Percentiles rank a stretch among this genome's conserved stretches.
Conservation (phyloP, 768 basidiomycete species). For the Tricholoma saponaceum region DNA sequence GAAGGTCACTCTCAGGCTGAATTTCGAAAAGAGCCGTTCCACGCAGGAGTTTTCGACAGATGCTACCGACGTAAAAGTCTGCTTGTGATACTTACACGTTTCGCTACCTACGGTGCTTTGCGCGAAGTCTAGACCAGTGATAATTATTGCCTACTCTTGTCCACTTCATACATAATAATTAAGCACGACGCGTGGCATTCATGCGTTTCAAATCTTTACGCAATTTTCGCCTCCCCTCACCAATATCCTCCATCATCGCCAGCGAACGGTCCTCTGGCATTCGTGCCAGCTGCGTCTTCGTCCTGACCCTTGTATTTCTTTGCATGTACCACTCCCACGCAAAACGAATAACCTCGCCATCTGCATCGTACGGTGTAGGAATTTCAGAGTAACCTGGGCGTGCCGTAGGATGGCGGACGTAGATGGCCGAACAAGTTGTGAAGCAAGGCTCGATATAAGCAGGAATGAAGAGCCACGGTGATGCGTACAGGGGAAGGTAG, state of each 20-base stretch:
- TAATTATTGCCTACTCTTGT: neutral
- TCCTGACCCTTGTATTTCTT: conserved; percentile 62
- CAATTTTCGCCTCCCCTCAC: conserved; percentile 19
- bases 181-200: conserved; percentile 3
- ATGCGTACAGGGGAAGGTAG: conserved; percentile 79
- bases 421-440: conserved; percentile 85
- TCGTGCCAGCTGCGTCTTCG: conserved; percentile 54
- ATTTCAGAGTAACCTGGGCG: conserved; percentile 96
- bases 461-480: conserved; percentile 92
- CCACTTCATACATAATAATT: neutral
- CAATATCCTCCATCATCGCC: conserved; percentile 28
- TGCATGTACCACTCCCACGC: conserved; percentile 96
- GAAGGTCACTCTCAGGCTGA: too few species aligned
- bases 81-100: too few species aligned
- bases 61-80: too few species aligned
- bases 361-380: conserved; percentile 93
- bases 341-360: conserved; percentile 86
- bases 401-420: conserved; percentile 94
- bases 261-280: conserved; percentile 64
- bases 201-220: conserved; percentile 20
- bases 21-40: too few species aligned
- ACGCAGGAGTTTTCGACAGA: too few species aligned
- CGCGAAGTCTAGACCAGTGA: neutral
- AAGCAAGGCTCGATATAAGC: conserved; percentile 85
- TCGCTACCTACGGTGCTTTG: too few species aligned